Evolutionary conservation across 108 stramenopile genomes (phyloP).

Genomic region (Cylindrotheca fusiformis): DNA sequence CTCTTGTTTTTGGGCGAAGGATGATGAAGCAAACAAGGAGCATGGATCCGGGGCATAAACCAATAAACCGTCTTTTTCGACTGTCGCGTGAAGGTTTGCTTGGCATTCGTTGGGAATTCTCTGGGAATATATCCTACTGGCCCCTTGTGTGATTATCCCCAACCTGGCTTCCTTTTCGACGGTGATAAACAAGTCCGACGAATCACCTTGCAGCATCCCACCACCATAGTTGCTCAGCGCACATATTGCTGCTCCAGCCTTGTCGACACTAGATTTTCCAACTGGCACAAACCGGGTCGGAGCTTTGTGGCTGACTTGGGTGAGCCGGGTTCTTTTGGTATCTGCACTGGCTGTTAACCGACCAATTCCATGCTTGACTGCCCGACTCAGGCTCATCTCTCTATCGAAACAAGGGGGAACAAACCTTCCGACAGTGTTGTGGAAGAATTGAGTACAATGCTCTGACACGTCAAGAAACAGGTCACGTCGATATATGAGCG

Average conservation of each 20-base stretch:
- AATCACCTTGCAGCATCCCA: slow-evolving; percentile 75
- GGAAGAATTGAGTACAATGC: too few species aligned
- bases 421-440: too few species aligned
- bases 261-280: slow-evolving; percentile 18
- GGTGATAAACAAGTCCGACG: slow-evolving; percentile 39
- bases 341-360: slow-evolving; percentile 32
- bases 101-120: slow-evolving; percentile 17
- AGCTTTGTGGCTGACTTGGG: slow-evolving; percentile 46
- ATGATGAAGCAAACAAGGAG: slow-evolving; percentile 31
- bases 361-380: slow-evolving; percentile 37
- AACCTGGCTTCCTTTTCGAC: slow-evolving; percentile 52
- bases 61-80: slow-evolving; percentile 34
- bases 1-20: slow-evolving; percentile 32
- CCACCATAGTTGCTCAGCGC: slow-evolving; percentile 75
- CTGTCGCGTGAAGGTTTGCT: slow-evolving; percentile 25
- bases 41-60: slow-evolving; percentile 60
- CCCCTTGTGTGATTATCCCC: slow-evolving; percentile 71
- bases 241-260: slow-evolving; percentile 53
- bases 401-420: not conserved
- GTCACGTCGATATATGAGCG: too few species aligned
- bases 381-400: slow-evolving; percentile 5
- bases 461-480: too few species aligned
- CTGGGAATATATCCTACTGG: slow-evolving; percentile 59
- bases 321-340: slow-evolving; percentile 30
- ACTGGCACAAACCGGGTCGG: slow-evolving; percentile 50